phyloP scores from a whole-genome alignment of 2,329 filamentous ascomycete genomes.

The Neoscytalidium dimidiatum region DNA sequence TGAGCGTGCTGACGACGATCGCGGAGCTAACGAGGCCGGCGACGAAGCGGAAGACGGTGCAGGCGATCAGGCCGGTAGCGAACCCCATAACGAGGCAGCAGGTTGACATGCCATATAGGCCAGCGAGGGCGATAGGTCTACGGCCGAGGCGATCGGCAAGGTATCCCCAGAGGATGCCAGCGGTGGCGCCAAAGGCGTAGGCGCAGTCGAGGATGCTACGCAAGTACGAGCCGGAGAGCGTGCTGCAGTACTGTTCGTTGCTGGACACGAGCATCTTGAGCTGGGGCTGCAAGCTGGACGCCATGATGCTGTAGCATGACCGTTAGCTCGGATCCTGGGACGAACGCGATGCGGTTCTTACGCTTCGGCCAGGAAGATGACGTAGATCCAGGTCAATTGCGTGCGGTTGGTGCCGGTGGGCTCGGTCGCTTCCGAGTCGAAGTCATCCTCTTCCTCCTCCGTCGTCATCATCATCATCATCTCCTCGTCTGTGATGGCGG shows the following conservation, averaged over 20 bases:
- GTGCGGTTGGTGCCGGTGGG: conserved; percentile 22
- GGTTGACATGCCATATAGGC: conserved; percentile 45
- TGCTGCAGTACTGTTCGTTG: conserved; percentile 46
- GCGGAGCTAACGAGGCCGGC: conserved; percentile 48
- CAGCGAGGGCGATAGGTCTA: conserved; percentile 45
- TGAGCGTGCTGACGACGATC: conserved; percentile 46
- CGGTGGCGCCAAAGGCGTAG: conserved; percentile 49
- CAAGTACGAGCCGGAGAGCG: conserved; percentile 48
- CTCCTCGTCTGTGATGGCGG: conserved; percentile 33
- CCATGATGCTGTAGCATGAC: conserved; percentile 43
- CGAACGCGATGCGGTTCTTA: conserved; percentile 25
- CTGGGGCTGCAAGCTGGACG: conserved; percentile 50
- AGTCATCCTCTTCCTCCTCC: conserved; percentile 35
- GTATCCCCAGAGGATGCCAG: conserved; percentile 48
- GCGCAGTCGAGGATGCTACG: conserved; percentile 51
- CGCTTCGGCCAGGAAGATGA: conserved; percentile 52
- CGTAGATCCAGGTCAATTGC: conserved; percentile 44
- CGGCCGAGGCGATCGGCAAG: conserved; percentile 47
- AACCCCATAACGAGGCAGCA: conserved; percentile 52
- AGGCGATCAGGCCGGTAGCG: conserved; percentile 44
- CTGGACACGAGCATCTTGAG: conserved; percentile 46
- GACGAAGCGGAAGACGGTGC: conserved; percentile 46
- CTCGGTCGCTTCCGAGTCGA: conserved; percentile 23
- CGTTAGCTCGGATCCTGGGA: background rate
- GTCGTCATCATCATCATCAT: no score